Evolutionary conservation across 1,139 yeast genomes (phyloP).

Genomic region (Saccharomyces hybrid): DNA sequence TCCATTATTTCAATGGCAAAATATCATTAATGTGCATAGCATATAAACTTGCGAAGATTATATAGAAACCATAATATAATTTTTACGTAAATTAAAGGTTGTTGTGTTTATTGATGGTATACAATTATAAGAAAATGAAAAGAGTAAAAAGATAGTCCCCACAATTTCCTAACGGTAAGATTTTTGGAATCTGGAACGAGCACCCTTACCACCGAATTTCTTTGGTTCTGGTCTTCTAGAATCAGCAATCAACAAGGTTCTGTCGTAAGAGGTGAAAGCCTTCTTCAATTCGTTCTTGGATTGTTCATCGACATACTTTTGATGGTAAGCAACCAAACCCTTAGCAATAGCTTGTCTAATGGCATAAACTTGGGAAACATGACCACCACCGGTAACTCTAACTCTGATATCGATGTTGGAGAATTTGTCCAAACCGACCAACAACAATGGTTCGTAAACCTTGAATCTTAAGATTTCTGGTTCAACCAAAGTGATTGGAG

Average conservation of each 20-base stretch:
- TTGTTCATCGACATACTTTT: slow-evolving; percentile 98
- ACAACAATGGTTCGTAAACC: slow-evolving; percentile 98
- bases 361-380: slow-evolving; percentile 98
- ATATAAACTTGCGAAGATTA: neutral
- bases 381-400: slow-evolving; percentile 99
- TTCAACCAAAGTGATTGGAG: slow-evolving; percentile 97
- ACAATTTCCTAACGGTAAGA: slow-evolving; percentile 83
- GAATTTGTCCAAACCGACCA: slow-evolving; percentile 98
- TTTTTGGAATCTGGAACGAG: slow-evolving; percentile 99
- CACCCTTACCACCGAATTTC: slow-evolving; percentile 99
- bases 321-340: slow-evolving; percentile 99
- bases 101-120: slow-evolving; percentile 1
- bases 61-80: neutral
- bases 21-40: no score
- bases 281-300: slow-evolving; percentile 99
- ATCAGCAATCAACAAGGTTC: slow-evolving; percentile 98
- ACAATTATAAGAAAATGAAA: slow-evolving; percentile 1
- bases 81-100: slow-evolving; percentile 1
- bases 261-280: slow-evolving; percentile 95
- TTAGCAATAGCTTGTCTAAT: slow-evolving; percentile 99
- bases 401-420: slow-evolving; percentile 98
- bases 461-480: slow-evolving; percentile 99
- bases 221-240: slow-evolving; percentile 99
- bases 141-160: neutral
- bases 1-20: neutral